Conservation (phyloP, 805 yeast genomes). For the Candida sithepensis region DNA sequence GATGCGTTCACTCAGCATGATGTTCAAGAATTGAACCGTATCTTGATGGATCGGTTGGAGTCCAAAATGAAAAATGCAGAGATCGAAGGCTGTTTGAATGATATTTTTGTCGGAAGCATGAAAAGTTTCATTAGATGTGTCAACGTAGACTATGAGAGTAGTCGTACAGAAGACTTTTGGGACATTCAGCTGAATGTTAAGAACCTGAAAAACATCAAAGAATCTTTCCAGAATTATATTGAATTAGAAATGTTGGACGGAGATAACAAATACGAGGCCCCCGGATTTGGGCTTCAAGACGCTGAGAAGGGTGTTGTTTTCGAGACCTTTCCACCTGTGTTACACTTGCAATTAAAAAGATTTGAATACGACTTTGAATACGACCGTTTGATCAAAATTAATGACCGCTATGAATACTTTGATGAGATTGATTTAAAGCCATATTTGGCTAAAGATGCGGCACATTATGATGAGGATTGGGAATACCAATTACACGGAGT, state of each 20-base stretch:
- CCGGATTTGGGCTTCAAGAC: constrained; percentile 85
- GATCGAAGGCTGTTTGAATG: constrained; percentile 70
- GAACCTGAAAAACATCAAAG: constrained; percentile 64
- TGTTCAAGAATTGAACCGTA: constrained; percentile 93
- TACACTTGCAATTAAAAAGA: constrained; percentile 89
- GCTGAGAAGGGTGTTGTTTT: constrained; percentile 96
- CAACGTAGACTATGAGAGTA: constrained; percentile 88
- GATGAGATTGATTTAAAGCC: constrained; percentile 76
- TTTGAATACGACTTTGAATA: constrained; percentile 91
- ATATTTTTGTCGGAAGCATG: constrained; percentile 95
- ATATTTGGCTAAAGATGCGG: constrained; percentile 60
- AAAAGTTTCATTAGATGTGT: constrained; percentile 90
- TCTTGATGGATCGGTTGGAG: constrained; percentile 91
- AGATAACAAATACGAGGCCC: constrained; percentile 93
- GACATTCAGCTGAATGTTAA: constrained; percentile 95
- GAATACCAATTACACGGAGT: constrained; percentile 88
- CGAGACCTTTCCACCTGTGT: constrained; percentile 84
- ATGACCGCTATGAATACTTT: constrained; percentile 89
- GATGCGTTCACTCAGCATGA: constrained; percentile 98
- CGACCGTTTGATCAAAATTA: constrained; percentile 84
- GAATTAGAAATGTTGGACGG: constrained; percentile 89
- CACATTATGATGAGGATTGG: constrained; percentile 54
- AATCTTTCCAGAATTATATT: constrained; percentile 81
- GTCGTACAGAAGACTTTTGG: constrained; percentile 95
- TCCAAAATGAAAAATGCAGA: constrained; percentile 84